A percentile compares a stretch with the other conserved stretches of the same genome.
Conservation (phyloP, 2,329 filamentous ascomycete genomes). For the Ampelomyces quisqualis region DNA sequence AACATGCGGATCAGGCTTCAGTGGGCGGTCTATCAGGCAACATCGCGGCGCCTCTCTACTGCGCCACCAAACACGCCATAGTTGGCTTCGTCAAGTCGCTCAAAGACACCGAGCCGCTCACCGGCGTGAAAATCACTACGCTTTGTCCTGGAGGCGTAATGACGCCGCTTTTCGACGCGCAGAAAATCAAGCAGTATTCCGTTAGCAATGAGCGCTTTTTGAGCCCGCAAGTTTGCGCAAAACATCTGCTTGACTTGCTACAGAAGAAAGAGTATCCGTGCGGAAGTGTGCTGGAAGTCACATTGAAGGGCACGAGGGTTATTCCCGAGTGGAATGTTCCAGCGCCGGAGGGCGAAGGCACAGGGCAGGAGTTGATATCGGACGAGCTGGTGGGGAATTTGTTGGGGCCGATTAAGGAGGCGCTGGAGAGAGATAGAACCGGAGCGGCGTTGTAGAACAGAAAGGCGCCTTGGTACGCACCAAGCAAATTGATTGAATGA, state of each 20-base stretch:
- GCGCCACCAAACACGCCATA: conserved; percentile 36
- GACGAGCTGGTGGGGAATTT: conserved; percentile 18
- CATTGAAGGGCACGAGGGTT: conserved; percentile 17
- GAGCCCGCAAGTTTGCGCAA: conserved; percentile 26
- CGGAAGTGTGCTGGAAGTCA: conserved; percentile 29
- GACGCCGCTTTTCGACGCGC: conserved; percentile 28
- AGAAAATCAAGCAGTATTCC: conserved; percentile 27
- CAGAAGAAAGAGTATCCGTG: conserved; percentile 33
- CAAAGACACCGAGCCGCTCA: conserved; percentile 26
- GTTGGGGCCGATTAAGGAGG: conserved; percentile 24
- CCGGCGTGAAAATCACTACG: conserved; percentile 33
- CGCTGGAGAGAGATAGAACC: conserved; percentile 17
- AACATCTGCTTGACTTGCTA: conserved; percentile 22
- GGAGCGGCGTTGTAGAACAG: conserved; percentile 14
- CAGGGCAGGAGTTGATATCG: conserved; percentile 20
- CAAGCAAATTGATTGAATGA: not conserved
- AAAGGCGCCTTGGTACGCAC: no score
- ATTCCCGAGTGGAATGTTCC: conserved; percentile 34
- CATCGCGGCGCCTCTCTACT: conserved; percentile 32
- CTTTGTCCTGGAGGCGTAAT: conserved; percentile 31
- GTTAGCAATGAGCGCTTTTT: conserved; percentile 11
- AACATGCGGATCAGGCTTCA: conserved; percentile 19
- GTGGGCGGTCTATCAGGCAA: conserved; percentile 28
- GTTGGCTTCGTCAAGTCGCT: conserved; percentile 37
- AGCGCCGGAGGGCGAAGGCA: conserved; percentile 22